Evolutionary conservation across 2,329 filamentous ascomycete genomes (phyloP).

Genomic region (Pseudocercospora pini-densiflorae): DNA sequence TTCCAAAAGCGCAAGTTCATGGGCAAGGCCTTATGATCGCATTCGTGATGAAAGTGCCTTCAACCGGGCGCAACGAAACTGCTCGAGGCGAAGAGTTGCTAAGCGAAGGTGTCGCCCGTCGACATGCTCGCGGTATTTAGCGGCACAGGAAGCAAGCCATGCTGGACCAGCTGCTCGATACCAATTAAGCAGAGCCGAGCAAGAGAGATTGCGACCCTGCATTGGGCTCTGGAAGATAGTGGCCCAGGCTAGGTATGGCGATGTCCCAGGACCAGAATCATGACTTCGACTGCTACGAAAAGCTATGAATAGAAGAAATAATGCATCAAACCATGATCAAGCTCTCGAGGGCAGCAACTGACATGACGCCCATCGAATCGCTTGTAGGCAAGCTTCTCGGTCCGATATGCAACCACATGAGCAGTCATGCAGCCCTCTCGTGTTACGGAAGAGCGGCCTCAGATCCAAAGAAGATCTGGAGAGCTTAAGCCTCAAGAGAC

Average conservation of each 20-base stretch:
- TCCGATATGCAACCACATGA: constrained; percentile 8
- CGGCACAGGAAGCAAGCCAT: background rate
- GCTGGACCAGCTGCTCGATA: background rate
- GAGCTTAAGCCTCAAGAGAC: background rate
- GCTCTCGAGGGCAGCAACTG: background rate
- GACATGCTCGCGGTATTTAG: background rate
- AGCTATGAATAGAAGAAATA: constrained; percentile 17
- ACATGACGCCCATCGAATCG: background rate
- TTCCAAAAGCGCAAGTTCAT: constrained; percentile 99
- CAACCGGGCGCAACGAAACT: background rate
- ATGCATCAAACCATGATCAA: background rate
- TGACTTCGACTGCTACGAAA: constrained; percentile 1
- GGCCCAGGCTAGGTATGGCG: background rate
- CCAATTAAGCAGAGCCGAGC: too few species aligned
- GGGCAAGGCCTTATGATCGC: constrained; percentile 69
- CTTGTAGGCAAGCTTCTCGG: background rate
- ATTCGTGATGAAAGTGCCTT: too few species aligned
- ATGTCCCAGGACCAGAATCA: constrained; percentile 2
- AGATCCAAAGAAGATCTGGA: background rate
- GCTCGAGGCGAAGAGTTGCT: background rate
- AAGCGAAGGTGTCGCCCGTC: background rate
- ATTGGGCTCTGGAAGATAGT: background rate
- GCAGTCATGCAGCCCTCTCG: constrained; percentile 1
- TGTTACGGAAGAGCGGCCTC: constrained; percentile 13
- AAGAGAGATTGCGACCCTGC: background rate